phyloP scores from a whole-genome alignment of 306 rosid species.

The Trifolium dubium region DNA sequence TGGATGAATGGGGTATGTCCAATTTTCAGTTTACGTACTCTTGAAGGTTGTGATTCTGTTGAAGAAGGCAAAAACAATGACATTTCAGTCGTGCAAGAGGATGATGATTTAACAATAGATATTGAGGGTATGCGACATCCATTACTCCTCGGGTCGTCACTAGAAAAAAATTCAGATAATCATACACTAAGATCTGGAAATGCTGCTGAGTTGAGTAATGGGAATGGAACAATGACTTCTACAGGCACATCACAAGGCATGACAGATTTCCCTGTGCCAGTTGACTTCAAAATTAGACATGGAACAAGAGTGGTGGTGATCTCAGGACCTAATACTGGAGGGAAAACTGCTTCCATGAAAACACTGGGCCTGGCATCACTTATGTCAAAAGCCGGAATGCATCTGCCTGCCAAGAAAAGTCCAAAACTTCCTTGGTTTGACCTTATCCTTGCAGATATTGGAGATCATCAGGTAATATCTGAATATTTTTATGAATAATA shows the following conservation, averaged over 20 bases:
- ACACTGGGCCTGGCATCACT: slow-evolving; percentile 86
- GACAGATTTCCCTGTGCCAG: slow-evolving; percentile 78
- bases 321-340: slow-evolving; percentile 98
- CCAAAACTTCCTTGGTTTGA: slow-evolving; percentile 97
- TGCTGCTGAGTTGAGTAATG: slow-evolving; percentile 43
- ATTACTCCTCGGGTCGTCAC: slow-evolving; percentile 70
- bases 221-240: slow-evolving; percentile 40
- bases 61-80: slow-evolving; percentile 32
- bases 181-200: slow-evolving; percentile 43
- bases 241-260: slow-evolving; percentile 43
- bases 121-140: slow-evolving; percentile 82
- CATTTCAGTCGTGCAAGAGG: background rate
- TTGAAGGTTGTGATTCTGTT: slow-evolving; percentile 45
- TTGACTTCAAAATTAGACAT: slow-evolving; percentile 75
- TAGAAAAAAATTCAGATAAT: slow-evolving; percentile 44
- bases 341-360: slow-evolving; percentile 97
- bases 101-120: slow-evolving; percentile 52
- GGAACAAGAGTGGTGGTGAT: slow-evolving; percentile 89
- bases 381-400: slow-evolving; percentile 98
- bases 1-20: slow-evolving; percentile 92
- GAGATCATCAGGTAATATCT: slow-evolving; percentile 91
- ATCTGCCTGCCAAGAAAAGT: slow-evolving; percentile 76
- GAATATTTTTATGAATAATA: slow-evolving; percentile 43
- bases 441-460: slow-evolving; percentile 87
- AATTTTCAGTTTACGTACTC: slow-evolving; percentile 56